These are phyloP conservation scores for Aspergillus sclerotiicarbonarius DNA, from an alignment of 495 filamentous ascomycete genomes.

Conservation along the genomic window DNA sequence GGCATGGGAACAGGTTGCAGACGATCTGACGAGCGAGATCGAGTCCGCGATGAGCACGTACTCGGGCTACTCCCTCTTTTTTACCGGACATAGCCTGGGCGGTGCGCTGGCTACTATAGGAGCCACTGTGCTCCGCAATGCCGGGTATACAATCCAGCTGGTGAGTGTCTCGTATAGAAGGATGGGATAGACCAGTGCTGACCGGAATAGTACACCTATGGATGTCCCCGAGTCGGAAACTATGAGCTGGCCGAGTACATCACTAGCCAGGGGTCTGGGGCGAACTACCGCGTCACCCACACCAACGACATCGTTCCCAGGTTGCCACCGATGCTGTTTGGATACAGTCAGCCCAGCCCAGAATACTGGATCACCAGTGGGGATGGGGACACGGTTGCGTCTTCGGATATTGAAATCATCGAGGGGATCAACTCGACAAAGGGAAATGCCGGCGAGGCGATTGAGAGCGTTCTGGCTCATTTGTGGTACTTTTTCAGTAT, in stretches of 20 bases:
- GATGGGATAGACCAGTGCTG: background rate
- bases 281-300: conserved; percentile 65
- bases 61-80: conserved; percentile 51
- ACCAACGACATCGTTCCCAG: conserved; percentile 63
- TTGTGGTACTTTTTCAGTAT: conserved; percentile 41
- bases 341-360: conserved; percentile 61
- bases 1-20: conserved; percentile 49
- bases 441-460: conserved; percentile 39
- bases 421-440: conserved; percentile 31
- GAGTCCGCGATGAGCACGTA: conserved; percentile 34
- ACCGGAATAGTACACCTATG: conserved; percentile 58
- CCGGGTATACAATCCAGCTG: conserved; percentile 35
- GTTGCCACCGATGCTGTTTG: conserved; percentile 54
- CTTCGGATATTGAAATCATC: conserved; percentile 40
- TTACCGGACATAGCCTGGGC: conserved; percentile 70
- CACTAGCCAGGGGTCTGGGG: conserved; percentile 37
- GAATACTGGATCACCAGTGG: conserved; percentile 62
- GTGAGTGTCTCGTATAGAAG: conserved; percentile 21
- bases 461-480: conserved; percentile 30
- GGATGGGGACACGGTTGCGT: conserved; percentile 37
- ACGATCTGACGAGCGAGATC: conserved; percentile 38
- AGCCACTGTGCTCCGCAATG: conserved; percentile 54
- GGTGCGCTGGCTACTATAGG: conserved; percentile 63
- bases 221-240: conserved; percentile 66
- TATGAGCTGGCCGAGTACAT: conserved; percentile 54